These are phyloP conservation scores for Leccinum ponderosum DNA, from an alignment of 1,284 basidiomycete species.

Conservation along the genomic window DNA sequence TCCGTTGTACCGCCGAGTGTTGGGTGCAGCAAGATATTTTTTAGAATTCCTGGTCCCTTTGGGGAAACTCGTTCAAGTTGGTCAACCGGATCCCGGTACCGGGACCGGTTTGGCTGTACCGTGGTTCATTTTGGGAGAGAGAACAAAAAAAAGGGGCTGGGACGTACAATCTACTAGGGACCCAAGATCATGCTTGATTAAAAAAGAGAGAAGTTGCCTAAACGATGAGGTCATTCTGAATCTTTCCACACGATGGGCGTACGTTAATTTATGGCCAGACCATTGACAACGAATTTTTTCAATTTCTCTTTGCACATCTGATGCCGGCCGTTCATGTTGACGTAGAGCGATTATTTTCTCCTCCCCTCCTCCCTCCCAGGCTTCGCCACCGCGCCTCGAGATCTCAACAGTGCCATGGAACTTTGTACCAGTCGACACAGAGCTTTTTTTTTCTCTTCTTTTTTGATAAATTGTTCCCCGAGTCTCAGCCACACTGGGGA, in stretches of 20 bases:
- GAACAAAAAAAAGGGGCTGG: not conserved
- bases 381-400: not conserved
- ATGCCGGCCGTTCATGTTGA: constrained; percentile 26
- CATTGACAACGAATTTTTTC: not conserved
- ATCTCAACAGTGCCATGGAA: not conserved
- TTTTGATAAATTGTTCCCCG: not conserved
- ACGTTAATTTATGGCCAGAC: not conserved
- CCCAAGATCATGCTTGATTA: not conserved
- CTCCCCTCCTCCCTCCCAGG: not conserved
- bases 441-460: not conserved
- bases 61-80: too few species aligned
- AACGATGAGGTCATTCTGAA: not conserved
- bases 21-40: too few species aligned
- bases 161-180: constrained; percentile 1
- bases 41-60: too few species aligned
- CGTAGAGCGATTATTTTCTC: constrained; percentile 3
- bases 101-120: too few species aligned
- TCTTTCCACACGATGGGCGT: constrained; percentile 16
- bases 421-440: not conserved
- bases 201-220: constrained; percentile 1
- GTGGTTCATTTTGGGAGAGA: not conserved
- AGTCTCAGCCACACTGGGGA: not conserved
- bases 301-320: constrained; percentile 15
- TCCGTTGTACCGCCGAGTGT: too few species aligned
- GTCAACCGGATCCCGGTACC: too few species aligned